A percentile compares a stretch with the other conserved stretches of the same genome.
Evolutionary conservation across 1,139 yeast species (phyloP).

Genomic region (Arxiozyma bovina): DNA sequence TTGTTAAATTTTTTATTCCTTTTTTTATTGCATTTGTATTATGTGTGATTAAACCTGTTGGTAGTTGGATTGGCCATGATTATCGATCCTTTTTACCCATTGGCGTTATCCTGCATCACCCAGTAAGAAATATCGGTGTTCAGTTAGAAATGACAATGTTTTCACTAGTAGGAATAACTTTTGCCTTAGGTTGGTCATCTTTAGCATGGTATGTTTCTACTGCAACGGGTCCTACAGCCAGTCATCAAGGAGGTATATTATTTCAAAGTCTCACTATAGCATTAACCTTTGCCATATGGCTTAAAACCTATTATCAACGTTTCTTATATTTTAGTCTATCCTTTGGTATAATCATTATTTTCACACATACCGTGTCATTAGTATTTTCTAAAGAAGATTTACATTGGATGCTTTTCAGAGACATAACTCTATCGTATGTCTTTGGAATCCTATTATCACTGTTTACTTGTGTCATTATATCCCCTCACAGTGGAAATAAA

Average conservation of each 20-base stretch:
- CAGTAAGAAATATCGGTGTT: conserved; percentile 40
- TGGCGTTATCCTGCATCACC: conserved; percentile 39
- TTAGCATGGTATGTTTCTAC: conserved; percentile 37
- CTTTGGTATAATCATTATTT: conserved; percentile 35
- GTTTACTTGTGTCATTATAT: conserved; percentile 30
- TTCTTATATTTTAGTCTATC: conserved; percentile 34
- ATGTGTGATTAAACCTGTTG: conserved; percentile 34
- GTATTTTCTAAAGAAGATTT: conserved; percentile 18
- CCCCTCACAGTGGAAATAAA: conserved; percentile 37
- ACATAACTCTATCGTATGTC: conserved; percentile 38
- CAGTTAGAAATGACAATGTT: conserved; percentile 40
- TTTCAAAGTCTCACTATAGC: conserved; percentile 38
- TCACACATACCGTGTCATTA: conserved; percentile 26
- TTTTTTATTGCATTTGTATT: conserved; percentile 35
- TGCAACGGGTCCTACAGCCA: conserved; percentile 34
- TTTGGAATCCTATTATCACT: conserved; percentile 38
- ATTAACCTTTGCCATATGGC: conserved; percentile 34
- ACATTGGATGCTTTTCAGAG: conserved; percentile 35
- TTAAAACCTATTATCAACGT: conserved; percentile 36
- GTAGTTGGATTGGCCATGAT: conserved; percentile 37
- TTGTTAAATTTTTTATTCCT: conserved; percentile 36
- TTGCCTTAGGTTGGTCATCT: conserved; percentile 41
- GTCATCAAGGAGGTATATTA: conserved; percentile 41
- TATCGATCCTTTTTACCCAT: conserved; percentile 35
- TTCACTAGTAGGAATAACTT: conserved; percentile 39